A percentile compares a stretch with the other conserved stretches of the same genome.
Conservation (phyloP, 176 grass and related monocot genomes). For the Musa troglodytarum region DNA sequence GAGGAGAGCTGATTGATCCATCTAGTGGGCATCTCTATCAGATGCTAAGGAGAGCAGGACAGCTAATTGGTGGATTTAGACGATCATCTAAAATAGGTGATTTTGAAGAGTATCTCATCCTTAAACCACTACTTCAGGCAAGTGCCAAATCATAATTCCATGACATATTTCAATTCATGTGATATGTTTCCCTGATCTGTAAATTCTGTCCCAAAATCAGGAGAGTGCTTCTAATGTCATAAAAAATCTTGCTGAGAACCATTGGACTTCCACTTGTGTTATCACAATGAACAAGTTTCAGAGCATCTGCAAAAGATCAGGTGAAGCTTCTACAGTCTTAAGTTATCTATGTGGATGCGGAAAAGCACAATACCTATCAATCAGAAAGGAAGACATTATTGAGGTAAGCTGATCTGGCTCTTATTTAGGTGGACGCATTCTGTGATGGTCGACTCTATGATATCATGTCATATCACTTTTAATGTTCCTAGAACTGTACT, state of each 20-base stretch:
- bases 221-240: slow-evolving; percentile 36
- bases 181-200: neutral
- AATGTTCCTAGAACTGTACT: neutral
- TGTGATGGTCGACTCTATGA: neutral
- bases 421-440: neutral
- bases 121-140: slow-evolving; percentile 51
- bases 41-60: slow-evolving; percentile 37
- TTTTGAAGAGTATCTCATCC: slow-evolving; percentile 34
- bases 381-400: slow-evolving; percentile 41
- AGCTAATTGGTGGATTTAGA: slow-evolving; percentile 30
- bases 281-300: slow-evolving; percentile 49
- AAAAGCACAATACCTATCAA: slow-evolving; percentile 41
- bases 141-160: neutral
- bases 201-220: slow-evolving; percentile 20
- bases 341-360: slow-evolving; percentile 34
- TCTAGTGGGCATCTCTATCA: slow-evolving; percentile 33
- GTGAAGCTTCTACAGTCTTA: slow-evolving; percentile 32
- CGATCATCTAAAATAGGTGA: slow-evolving; percentile 25
- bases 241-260: slow-evolving; percentile 26
- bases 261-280: slow-evolving; percentile 55
- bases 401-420: slow-evolving; percentile 22
- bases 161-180: neutral
- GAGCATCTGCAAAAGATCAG: slow-evolving; percentile 24
- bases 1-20: slow-evolving; percentile 54
- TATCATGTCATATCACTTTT: neutral